Evolutionary conservation across 805 yeast species (phyloP).

Genomic region (Pichia kluyveri): DNA sequence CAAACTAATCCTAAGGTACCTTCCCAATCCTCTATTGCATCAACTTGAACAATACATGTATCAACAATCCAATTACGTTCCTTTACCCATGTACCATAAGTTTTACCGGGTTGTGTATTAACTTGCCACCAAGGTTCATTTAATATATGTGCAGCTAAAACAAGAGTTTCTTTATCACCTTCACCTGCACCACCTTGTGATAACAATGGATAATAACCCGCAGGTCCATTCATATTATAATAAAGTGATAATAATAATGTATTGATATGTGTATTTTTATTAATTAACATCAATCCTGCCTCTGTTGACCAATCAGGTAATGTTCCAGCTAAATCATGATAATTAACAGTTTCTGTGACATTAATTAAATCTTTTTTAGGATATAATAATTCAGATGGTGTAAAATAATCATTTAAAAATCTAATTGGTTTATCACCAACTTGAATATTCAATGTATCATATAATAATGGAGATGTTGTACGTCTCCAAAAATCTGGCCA

Average conservation of each 20-base stretch:
- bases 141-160: constrained; percentile 50
- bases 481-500: constrained; percentile 80
- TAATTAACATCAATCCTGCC: constrained; percentile 54
- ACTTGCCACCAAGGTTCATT: constrained; percentile 41
- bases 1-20: constrained; percentile 7
- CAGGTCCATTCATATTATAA: constrained; percentile 58
- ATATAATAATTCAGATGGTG: constrained; percentile 19
- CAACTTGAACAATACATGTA: constrained; percentile 20
- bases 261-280: constrained; percentile 47
- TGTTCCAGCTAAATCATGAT: constrained; percentile 54
- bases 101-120: constrained; percentile 23
- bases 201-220: constrained; percentile 47
- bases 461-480: constrained; percentile 53
- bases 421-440: constrained; percentile 24
- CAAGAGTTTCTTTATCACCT: constrained; percentile 69
- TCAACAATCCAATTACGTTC: constrained; percentile 13
- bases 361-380: constrained; percentile 15
- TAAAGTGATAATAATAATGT: constrained; percentile 52
- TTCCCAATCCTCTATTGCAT: constrained; percentile 21
- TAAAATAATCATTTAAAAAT: constrained; percentile 19
- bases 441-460: constrained; percentile 24
- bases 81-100: constrained; percentile 15
- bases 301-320: constrained; percentile 61
- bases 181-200: constrained; percentile 60
- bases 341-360: constrained; percentile 26